phyloP scores from a whole-genome alignment of 2,329 filamentous ascomycete species.

The Pseudogymnoascus sp. region DNA sequence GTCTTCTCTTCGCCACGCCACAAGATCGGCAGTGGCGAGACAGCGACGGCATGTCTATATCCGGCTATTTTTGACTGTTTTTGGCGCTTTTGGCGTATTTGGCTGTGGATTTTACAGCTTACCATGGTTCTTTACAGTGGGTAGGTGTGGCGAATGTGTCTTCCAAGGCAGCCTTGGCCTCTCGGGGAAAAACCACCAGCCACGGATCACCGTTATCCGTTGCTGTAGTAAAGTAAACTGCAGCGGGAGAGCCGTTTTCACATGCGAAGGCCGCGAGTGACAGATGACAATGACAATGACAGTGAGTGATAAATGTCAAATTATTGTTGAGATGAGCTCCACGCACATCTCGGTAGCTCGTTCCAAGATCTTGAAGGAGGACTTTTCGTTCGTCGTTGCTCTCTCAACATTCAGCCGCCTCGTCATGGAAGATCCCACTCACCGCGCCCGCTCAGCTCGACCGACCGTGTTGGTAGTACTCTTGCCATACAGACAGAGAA shows the following conservation, averaged over 20 bases:
- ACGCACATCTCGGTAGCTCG: not conserved
- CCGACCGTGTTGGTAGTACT: not conserved
- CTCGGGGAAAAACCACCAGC: not conserved
- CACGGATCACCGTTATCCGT: not conserved
- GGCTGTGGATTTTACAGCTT: slow-evolving; percentile 2
- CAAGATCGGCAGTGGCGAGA: not conserved
- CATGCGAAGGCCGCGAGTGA: not conserved
- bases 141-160: not conserved
- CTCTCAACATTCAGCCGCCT: not conserved
- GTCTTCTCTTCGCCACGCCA: not conserved
- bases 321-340: not conserved
- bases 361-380: not conserved
- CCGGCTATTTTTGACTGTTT: not conserved
- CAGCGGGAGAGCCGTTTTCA: not conserved
- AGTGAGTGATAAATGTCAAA: not conserved
- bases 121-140: not conserved
- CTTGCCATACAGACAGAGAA: not conserved
- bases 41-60: not conserved
- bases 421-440: not conserved
- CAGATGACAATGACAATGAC: not conserved
- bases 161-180: not conserved
- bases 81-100: not conserved
- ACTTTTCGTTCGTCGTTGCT: not conserved
- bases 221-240: not conserved
- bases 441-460: not conserved